Percentiles rank a stretch among this genome's conserved stretches.
Conservation (phyloP, 164 flowering plant genomes). For the grape (Vitis vinifera) region DNA sequence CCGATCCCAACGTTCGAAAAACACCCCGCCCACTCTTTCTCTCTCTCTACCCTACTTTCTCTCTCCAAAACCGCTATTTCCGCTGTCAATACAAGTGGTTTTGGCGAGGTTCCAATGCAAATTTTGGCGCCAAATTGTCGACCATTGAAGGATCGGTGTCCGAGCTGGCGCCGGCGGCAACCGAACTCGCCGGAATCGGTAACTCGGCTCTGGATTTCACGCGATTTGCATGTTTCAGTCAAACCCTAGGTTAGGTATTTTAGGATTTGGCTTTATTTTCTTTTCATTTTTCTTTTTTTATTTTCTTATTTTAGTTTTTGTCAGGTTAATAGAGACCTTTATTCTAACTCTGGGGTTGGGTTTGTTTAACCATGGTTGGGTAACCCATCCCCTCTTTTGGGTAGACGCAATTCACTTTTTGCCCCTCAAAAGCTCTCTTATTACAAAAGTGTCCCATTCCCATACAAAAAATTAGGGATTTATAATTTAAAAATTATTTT, state of each 20-base stretch:
- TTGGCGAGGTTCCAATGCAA: too few species aligned
- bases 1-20: slow-evolving; percentile 38
- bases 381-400: too few species aligned
- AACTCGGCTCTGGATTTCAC: slow-evolving; percentile 20
- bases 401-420: not conserved
- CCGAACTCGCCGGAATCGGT: slow-evolving; percentile 23
- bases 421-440: not conserved
- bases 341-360: not conserved
- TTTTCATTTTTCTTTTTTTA: not conserved
- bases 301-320: not conserved
- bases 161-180: slow-evolving; percentile 1
- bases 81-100: slow-evolving; percentile 8
- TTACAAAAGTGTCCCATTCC: not conserved
- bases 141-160: slow-evolving; percentile 13
- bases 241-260: slow-evolving; percentile 23
- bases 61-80: slow-evolving; percentile 19
- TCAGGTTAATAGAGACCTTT: not conserved
- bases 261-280: not conserved
- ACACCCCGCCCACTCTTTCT: slow-evolving; percentile 10
- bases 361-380: not conserved
- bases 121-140: slow-evolving; percentile 5
- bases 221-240: slow-evolving; percentile 19
- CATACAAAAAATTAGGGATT: too few species aligned
- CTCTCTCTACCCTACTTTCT: slow-evolving; percentile 9
- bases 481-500: too few species aligned